These are phyloP conservation scores for Malus hybrid DNA, from an alignment of 331 rosid genomes.

Conservation along the genomic window DNA sequence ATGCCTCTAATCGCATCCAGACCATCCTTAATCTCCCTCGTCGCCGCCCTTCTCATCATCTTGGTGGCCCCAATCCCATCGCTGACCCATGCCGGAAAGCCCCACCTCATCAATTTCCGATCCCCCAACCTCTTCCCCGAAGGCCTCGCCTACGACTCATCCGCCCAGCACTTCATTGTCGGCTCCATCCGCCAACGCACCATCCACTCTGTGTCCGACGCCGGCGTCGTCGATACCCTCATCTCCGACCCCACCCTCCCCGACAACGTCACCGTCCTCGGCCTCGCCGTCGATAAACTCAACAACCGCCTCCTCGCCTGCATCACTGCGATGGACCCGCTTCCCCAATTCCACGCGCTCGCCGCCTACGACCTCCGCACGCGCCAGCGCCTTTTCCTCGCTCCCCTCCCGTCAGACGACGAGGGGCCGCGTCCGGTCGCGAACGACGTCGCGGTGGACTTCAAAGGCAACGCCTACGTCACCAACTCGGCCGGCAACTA, in stretches of 20 bases:
- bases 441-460: slow-evolving; percentile 62
- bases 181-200: slow-evolving; percentile 55
- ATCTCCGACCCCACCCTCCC: slow-evolving; percentile 60
- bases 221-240: slow-evolving; percentile 54
- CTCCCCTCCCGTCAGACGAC: slow-evolving; percentile 31
- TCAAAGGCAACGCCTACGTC: slow-evolving; percentile 72
- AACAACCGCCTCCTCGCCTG: slow-evolving; percentile 62
- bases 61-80: not conserved
- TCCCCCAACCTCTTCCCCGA: slow-evolving; percentile 72
- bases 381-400: slow-evolving; percentile 47
- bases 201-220: slow-evolving; percentile 52
- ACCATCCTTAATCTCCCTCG: not conserved
- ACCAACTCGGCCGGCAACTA: slow-evolving; percentile 56
- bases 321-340: slow-evolving; percentile 32
- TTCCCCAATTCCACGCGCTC: slow-evolving; percentile 59
- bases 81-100: slow-evolving; percentile 23
- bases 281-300: slow-evolving; percentile 57
- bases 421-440: slow-evolving; percentile 21
- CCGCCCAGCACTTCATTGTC: slow-evolving; percentile 52
- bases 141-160: slow-evolving; percentile 63
- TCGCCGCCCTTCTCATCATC: not conserved
- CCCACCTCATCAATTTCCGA: slow-evolving; percentile 59
- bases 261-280: slow-evolving; percentile 48
- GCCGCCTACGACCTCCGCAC: slow-evolving; percentile 72
- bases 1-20: not conserved